Evolutionary conservation across 2,329 filamentous ascomycete species (phyloP), one percentile per base, ranked within the genome.

Genomic region (Botrytis fragariae): DNA sequence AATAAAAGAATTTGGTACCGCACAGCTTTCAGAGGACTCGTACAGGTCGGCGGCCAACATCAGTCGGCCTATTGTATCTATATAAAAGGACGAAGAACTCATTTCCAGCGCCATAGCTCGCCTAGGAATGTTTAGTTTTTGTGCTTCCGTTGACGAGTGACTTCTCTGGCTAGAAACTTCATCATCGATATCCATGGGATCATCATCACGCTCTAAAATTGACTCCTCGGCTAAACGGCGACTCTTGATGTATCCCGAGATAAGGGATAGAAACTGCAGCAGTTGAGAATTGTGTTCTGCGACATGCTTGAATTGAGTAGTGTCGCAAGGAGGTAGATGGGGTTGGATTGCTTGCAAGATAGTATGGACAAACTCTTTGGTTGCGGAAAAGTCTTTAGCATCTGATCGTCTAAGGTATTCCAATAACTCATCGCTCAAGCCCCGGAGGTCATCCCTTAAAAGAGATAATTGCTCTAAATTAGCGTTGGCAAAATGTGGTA

Each of bases 121-220:
- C 84, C 60, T 88, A 84, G 60, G 89, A 79, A 25, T 86, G 79
- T 32, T 81, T 77, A 1, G 76, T 73, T 57, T 81, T 76, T 60
- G 76, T 63, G 45, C 82, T 83, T 44, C 83, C 1, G 79, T 74
- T 25, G 83, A 85, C 39, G 80, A 82, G 37, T 84, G 84, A 75
- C 86, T 90, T 70, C 84, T 84, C 76, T 91, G 89, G 0, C 89
- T 89, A 59, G 89, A 87, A 72, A 91, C 90, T 20, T 88, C 85
- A 48, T 86, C 85, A 77, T 94, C 92, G 8, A 94, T 78, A 72
- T 93, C 90, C 89, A 93, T 91, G 9, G 85, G 79, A 76, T 91
- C 89, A 48, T 85, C 82, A 14, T 77, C 76, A 1, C 81, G 81
- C 0, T 79, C 79, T 35, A 69, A 39, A 61, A 70, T 62, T 32